Evolutionary conservation across 108 stramenopile species (phyloP), one percentile per base, ranked within the genome.

Genomic region (Skeletonema costatum): DNA sequence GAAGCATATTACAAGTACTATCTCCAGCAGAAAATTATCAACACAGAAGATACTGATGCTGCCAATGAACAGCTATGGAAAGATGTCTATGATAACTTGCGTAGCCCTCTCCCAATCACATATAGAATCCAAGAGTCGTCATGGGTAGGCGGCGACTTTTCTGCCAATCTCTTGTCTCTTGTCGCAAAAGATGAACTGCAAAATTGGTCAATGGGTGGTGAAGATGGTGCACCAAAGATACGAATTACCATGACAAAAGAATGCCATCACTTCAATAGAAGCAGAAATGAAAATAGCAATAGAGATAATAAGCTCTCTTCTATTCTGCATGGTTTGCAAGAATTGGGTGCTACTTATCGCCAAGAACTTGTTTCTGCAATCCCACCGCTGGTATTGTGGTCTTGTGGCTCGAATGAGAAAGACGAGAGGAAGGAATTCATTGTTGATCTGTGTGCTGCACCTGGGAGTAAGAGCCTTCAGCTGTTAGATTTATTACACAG

Each of bases 341-440:
- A 68, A 32, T 25, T 68, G 14, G 68, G 68, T 0, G 68, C 68
- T 29, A 68, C 48, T 11, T 14, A 68, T 35, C 89, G 98, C 32
- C 98, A 98, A 75, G 98, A 99, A 83, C 92, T 95, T 25, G 98
- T 98, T 32, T 88, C 86, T 66, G 98, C 98, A 95, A 88, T 98
- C 9, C 98, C 98, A 11, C 97, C 98, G 4, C 78, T 97, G 17
- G 93, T 97, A 29, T 77, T 98, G 64, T 81, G 89, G 71, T 87
- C 92, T 0, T 61, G 29, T 32, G 42, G 17, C 16, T 68, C 68
- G 5, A 53, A 32, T 50, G 50, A 68, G 31, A 44, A 29, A 50
- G 50, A 31, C 1, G 21, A 56, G 13, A 68, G 67, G 30, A 32
- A 30, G 12, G 4, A 3, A 32, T 50, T 53, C 31, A 53, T 68